Conservation (phyloP, 176 grass and related monocot genomes). For the Avena atlantica region DNA sequence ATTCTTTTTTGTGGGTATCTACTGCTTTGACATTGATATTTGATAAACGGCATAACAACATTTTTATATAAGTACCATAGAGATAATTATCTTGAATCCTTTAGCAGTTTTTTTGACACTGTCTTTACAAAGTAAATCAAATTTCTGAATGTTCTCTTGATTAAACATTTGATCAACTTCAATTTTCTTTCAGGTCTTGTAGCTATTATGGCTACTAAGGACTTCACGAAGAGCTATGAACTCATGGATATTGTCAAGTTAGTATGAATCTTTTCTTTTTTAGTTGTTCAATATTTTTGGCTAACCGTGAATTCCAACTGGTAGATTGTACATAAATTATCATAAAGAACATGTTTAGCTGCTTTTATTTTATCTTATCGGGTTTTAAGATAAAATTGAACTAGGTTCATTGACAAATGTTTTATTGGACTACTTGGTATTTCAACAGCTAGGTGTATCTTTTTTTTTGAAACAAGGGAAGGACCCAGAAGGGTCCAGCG, state of each 20-base stretch:
- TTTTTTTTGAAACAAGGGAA: background rate
- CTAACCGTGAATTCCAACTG: background rate
- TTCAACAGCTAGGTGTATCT: background rate
- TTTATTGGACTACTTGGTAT: background rate
- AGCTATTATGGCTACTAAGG: conserved; percentile 13
- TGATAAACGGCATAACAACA: too few relatives aligned
- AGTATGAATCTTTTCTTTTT: background rate
- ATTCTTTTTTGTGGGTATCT: background rate
- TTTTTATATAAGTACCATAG: too few relatives aligned
- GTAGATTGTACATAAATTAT: background rate
- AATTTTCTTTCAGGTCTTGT: conserved; percentile 9
- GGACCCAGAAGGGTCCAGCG: too few relatives aligned
- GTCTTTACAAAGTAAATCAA: background rate
- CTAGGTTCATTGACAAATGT: background rate
- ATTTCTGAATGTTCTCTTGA: background rate
- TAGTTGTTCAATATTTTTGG: background rate
- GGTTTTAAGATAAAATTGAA: background rate
- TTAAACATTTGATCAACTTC: background rate
- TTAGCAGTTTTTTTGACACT: background rate
- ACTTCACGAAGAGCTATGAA: background rate
- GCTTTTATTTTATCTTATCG: background rate
- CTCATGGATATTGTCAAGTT: conserved; percentile 9
- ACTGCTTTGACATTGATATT: too few relatives aligned
- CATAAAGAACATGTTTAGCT: background rate
- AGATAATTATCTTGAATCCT: too few relatives aligned